Base-by-base conservation (phyloP, 768 basidiomycete genomes). In the Suillus lakei region DNA sequence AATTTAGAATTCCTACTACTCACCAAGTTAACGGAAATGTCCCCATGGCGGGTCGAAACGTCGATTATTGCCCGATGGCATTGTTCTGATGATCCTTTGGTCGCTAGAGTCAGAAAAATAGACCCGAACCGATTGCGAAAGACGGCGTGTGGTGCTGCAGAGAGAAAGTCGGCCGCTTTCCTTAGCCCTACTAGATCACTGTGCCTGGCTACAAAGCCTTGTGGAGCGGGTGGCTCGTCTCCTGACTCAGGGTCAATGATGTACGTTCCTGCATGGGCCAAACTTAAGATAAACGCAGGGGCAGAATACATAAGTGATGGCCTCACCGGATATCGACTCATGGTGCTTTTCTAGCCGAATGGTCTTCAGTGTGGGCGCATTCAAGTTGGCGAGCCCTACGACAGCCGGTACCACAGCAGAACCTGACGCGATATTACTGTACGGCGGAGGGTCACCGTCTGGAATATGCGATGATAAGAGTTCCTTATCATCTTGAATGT, bases 101-200 rank as follows among this genome's bases (percentile, higher is more conserved):
- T 81, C 12, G 73, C 81, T 15, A 82, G 68, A 41, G 79, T 73
- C 39, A 85, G 60, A 7, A 72, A 72, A 58, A 84, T 81, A 28
- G 72, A 66, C 8, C 80, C 83, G 46, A 78, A 76, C 43, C 79
- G 80, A 59, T 83, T 79, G 21, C 74, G 80, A 69, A 84, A 82
- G 50, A 80, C 82, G 60, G 72, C 62, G 61, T 69, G 66, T 3
- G 71, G 73, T 13, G 62, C 53, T 21, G 53, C 44, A 9, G 71
- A 67, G 43, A 71, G 73, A 15, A 75, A 73, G 23, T 32, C 36
- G 6, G 26, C 12, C 50, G 74, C 76, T 62, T 69, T 66, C 46
- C 71, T 65, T 56, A 64, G 23, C n/a, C 30, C 48, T 38, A 74
- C 78, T 63, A 66, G 69, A 54, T 69, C 64, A 48, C 69, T 73